Conservation (phyloP, 805 yeast genomes). For the Schizosaccharomyces pombe region DNA sequence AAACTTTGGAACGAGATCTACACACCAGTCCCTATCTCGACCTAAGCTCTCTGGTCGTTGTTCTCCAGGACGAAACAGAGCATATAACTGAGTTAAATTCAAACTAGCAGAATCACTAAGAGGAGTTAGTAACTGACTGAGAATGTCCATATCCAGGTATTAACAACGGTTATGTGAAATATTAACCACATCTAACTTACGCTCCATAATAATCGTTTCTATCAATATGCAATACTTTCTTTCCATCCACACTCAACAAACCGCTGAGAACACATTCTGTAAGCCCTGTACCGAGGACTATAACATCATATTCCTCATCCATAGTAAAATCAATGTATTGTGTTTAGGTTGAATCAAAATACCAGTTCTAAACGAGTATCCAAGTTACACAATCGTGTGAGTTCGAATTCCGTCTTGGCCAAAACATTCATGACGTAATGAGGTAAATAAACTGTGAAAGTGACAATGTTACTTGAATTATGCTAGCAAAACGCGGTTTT, state of each 20-base stretch:
- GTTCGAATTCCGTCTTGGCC: too few species aligned
- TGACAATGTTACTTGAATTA: too few species aligned
- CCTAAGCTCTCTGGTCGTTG: conserved; percentile 48
- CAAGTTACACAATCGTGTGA: too few species aligned
- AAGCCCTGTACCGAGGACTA: conserved; percentile 42
- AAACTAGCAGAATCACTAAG: conserved; percentile 57
- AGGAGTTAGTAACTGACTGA: too few species aligned
- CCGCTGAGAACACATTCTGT: conserved; percentile 94
- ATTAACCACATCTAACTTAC: conserved; percentile 9
- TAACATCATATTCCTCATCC: conserved; percentile 95
- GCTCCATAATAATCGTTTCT: conserved; percentile 93
- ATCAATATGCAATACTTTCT: conserved; percentile 88
- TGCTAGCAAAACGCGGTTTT: too few species aligned
- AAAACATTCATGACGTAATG: too few species aligned
- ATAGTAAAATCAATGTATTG: too few species aligned
- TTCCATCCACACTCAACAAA: conserved; percentile 85
- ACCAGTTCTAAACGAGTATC: not conserved
- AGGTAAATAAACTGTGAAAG: too few species aligned
- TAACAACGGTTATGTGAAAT: not conserved
- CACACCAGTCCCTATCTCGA: conserved; percentile 92
- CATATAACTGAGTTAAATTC: conserved; percentile 40
- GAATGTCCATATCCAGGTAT: too few species aligned
- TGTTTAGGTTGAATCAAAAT: not conserved
- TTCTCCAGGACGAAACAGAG: conserved; percentile 63
- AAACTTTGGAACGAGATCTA: conserved; percentile 88